Base-by-base conservation (phyloP, 768 basidiomycete species). In the Trametes cingulata region DNA sequence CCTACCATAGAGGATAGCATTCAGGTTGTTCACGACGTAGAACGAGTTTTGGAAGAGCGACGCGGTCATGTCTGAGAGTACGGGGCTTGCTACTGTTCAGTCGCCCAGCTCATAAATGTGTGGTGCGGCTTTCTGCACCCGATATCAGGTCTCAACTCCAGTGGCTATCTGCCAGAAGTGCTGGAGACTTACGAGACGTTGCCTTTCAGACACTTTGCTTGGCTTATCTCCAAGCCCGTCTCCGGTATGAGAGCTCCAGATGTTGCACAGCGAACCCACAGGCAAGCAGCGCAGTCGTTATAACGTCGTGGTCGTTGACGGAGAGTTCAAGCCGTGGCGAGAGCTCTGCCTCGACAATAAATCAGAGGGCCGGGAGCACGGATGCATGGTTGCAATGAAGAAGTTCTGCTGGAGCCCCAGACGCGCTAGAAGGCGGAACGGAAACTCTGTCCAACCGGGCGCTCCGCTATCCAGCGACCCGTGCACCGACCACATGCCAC, bases 1-100 rank as follows among this genome's bases (percentile, higher is more conserved):
- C 63, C 37, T 36, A 63, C 65, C 65, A 39, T 64, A 67, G 9
- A 67, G 54, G 25, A 67, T 63, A 8, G 59, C 62, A 22, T 60
- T 57, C 48, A 67, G 36, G 47, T 60, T 57, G 51, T 56, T 61
- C 13, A 58, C 60, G 39, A 64, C 55, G 41, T 67, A 67, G 54
- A 36, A 63, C 17, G 65, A 56, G 56, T 61, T 55, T 43, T 66
- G 58, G 37, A 63, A 66, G 8, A 66, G 50, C 33, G 52, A 50
- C 4, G 36, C 45, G 7, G 36, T 8, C 56, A 52, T 62, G 3
- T 22, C 20, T 43, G 27, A 24, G 19, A 25, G 24, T 27, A 15
- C 10, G 20, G n/a, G 8, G 40, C 20, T 10, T 25, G 39, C 7
- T 27, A 15, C 10, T 3, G 2, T 33, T 29, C 12, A 12, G 46